Evolutionary conservation across 805 yeast genomes (phyloP).

Genomic region (Metschnikowia arizonensis): DNA sequence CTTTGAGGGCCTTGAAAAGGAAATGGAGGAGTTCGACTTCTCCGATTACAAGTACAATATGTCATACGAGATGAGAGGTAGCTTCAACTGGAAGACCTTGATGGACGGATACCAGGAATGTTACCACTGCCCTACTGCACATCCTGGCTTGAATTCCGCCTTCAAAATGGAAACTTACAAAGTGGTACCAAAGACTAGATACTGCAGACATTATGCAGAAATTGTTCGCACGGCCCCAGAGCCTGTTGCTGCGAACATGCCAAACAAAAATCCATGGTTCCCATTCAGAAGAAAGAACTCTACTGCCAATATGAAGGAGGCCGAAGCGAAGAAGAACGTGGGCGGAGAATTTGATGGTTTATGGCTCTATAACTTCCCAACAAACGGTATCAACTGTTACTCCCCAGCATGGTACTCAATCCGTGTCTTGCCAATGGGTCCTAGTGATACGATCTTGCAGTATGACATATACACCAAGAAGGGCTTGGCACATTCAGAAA

Average conservation of each 20-base stretch:
- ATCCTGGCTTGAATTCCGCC: constrained; percentile 55
- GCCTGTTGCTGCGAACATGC: constrained; percentile 8
- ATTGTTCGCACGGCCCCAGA: constrained; percentile 37
- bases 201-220: constrained; percentile 60
- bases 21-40: constrained; percentile 56
- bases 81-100: constrained; percentile 63
- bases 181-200: constrained; percentile 55
- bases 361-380: constrained; percentile 61
- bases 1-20: constrained; percentile 47
- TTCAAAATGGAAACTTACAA: constrained; percentile 63
- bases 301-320: constrained; percentile 13
- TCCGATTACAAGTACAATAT: constrained; percentile 59
- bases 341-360: constrained; percentile 62
- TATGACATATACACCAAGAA: constrained; percentile 60
- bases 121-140: constrained; percentile 66
- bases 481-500: constrained; percentile 48
- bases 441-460: constrained; percentile 53
- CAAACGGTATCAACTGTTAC: constrained; percentile 58
- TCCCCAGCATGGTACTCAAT: constrained; percentile 66
- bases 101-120: constrained; percentile 70
- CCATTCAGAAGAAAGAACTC: constrained; percentile 41
- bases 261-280: constrained; percentile 44
- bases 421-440: constrained; percentile 52
- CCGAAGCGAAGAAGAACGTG: constrained; percentile 41
- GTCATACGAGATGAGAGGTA: constrained; percentile 61